These are phyloP conservation scores for Calocybe indica DNA, from an alignment of 768 basidiomycete species.

Conservation along the genomic window DNA sequence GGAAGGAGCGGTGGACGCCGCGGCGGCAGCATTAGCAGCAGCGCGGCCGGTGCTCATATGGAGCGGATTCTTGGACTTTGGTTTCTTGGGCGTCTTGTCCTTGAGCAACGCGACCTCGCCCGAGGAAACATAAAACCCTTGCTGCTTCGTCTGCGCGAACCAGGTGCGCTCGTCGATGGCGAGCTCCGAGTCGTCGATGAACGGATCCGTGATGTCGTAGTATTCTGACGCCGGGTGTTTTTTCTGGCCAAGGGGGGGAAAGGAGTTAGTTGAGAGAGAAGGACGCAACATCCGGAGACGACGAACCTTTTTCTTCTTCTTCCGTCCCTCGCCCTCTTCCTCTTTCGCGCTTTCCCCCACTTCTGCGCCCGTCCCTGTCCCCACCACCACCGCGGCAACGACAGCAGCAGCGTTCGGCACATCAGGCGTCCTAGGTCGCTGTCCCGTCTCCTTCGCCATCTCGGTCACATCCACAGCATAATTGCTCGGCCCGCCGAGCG, in stretches of 20 bases:
- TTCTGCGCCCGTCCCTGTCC: slow-evolving; percentile 41
- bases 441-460: slow-evolving; percentile 59
- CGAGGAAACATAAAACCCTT: slow-evolving; percentile 87
- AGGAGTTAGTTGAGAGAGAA: slow-evolving; percentile 1
- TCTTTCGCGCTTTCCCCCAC: slow-evolving; percentile 26
- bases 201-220: slow-evolving; percentile 89
- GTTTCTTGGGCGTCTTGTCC: slow-evolving; percentile 73
- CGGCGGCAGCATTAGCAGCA: slow-evolving; percentile 7
- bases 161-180: slow-evolving; percentile 86
- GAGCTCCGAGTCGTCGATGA: slow-evolving; percentile 97
- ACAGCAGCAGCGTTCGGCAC: slow-evolving; percentile 9
- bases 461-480: slow-evolving; percentile 66
- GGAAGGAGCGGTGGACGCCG: slow-evolving; percentile 6
- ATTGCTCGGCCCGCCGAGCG: slow-evolving; percentile 64
- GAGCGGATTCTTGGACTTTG: slow-evolving; percentile 54
- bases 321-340: slow-evolving; percentile 17
- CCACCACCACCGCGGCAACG: neutral
- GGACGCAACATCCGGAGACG: neutral
- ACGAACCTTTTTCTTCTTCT: slow-evolving; percentile 31
- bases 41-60: neutral
- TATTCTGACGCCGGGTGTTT: slow-evolving; percentile 61
- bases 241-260: slow-evolving; percentile 21
- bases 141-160: slow-evolving; percentile 88
- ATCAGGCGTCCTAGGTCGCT: slow-evolving; percentile 53
- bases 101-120: slow-evolving; percentile 85